A percentile compares a stretch with the other conserved stretches of the same genome.
Evolutionary conservation across 495 filamentous ascomycete species (phyloP).

Genomic region (Diplogelasinospora grovesii): DNA sequence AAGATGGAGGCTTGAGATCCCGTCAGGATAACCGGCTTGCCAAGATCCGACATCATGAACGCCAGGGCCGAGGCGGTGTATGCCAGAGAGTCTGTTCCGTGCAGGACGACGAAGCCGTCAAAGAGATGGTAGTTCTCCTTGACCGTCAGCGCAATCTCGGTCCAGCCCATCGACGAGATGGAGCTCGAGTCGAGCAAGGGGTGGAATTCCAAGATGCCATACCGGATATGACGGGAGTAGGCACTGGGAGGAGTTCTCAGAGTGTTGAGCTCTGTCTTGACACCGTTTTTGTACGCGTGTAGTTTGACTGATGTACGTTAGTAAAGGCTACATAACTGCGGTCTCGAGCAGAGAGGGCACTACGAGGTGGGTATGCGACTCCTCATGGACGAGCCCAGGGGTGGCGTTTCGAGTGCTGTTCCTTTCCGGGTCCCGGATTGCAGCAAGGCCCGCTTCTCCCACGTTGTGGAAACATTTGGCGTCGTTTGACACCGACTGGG

Average conservation of each 20-base stretch:
- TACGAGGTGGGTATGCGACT: too few species aligned
- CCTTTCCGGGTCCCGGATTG: too few species aligned
- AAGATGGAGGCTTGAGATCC: conserved; percentile 92
- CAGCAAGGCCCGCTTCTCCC: too few species aligned
- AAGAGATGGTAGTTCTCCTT: conserved; percentile 80
- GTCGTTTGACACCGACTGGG: too few species aligned
- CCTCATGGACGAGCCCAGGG: too few species aligned
- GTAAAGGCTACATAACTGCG: too few species aligned
- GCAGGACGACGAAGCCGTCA: conserved; percentile 93
- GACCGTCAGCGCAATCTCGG: conserved; percentile 66
- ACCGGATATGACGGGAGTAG: conserved; percentile 78
- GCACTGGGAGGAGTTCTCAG: conserved; percentile 75
- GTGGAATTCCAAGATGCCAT: conserved; percentile 79
- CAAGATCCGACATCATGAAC: conserved; percentile 90
- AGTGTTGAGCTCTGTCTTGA: conserved; percentile 38
- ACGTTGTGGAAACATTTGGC: too few species aligned
- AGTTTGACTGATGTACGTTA: conserved; percentile 24
- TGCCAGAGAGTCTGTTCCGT: conserved; percentile 89
- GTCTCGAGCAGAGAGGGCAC: neutral
- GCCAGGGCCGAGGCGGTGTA: conserved; percentile 89
- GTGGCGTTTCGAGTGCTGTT: too few species aligned
- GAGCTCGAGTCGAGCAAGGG: conserved; percentile 86
- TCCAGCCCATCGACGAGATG: conserved; percentile 87
- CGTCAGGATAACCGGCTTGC: conserved; percentile 86
- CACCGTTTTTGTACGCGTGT: conserved; percentile 35